These are phyloP conservation scores for Hypholoma sublateritium DNA, from an alignment of 768 basidiomycete genomes.

Conservation along the genomic window DNA sequence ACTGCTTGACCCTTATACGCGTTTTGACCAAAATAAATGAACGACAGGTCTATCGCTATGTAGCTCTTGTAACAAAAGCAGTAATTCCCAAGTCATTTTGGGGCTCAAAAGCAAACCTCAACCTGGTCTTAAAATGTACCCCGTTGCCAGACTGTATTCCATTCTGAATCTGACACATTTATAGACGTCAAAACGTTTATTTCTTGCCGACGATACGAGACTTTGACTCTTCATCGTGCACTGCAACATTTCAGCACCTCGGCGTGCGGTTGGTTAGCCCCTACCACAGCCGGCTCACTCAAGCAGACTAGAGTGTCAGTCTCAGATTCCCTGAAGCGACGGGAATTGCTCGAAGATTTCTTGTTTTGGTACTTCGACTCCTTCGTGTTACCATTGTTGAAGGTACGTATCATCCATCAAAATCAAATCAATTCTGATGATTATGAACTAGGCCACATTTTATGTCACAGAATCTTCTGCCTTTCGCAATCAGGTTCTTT, in stretches of 20 bases:
- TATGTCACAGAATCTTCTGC: conserved; percentile 92
- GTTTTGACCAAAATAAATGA: not conserved
- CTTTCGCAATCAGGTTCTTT: conserved; percentile 79
- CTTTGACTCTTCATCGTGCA: conserved; percentile 69
- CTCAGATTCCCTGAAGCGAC: conserved; percentile 71
- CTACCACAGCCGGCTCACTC: conserved; percentile 33
- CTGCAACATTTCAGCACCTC: conserved; percentile 74
- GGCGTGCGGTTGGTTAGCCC: conserved; percentile 80
- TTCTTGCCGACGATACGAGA: conserved; percentile 76
- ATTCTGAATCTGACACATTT: not conserved
- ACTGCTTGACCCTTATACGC: not conserved
- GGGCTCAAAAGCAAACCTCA: conserved; percentile 71
- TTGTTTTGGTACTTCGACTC: conserved; percentile 94
- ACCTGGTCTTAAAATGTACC: conserved; percentile 54
- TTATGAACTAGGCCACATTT: conserved; percentile 71
- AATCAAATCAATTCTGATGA: not conserved
- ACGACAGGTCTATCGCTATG: conserved; percentile 71
- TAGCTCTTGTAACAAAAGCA: conserved; percentile 55
- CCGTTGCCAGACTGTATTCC: not conserved
- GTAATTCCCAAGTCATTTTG: conserved; percentile 79
- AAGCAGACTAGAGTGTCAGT: conserved; percentile 52
- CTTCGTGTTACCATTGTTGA: conserved; percentile 76
- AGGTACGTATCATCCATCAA: conserved; percentile 43
- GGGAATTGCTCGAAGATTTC: conserved; percentile 84
- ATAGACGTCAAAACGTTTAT: conserved; percentile 79